A percentile compares a stretch with the other conserved stretches of the same genome.
Evolutionary conservation across 768 basidiomycete species (phyloP).

Genomic region (Mycena polygramma): DNA sequence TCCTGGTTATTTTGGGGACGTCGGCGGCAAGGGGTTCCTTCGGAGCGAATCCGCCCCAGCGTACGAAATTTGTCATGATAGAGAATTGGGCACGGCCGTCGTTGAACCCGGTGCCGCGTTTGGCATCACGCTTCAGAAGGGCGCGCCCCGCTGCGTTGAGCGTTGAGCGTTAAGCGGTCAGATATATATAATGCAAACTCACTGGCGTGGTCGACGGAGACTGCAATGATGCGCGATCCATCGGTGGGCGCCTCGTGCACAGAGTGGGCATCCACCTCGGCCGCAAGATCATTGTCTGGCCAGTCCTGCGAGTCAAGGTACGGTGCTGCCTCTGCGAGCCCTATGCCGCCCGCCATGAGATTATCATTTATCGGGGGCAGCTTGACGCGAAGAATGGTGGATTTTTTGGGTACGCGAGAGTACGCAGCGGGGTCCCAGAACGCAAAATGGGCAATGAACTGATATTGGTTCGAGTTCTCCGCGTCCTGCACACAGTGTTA

Average conservation of each 20-base stretch:
- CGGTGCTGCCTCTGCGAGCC: slow-evolving; percentile 17
- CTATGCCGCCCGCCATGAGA: slow-evolving; percentile 4
- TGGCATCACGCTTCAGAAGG: not conserved
- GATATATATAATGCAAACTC: not conserved
- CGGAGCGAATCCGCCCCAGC: slow-evolving; percentile 41
- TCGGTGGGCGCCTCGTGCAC: not conserved
- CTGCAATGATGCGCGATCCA: slow-evolving; percentile 16
- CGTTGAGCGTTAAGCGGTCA: no score
- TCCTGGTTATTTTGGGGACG: slow-evolving; percentile 1
- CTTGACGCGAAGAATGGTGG: not conserved
- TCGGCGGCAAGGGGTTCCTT: not conserved
- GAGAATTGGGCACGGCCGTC: not conserved
- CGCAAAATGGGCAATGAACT: slow-evolving; percentile 9
- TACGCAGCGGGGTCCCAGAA: slow-evolving; percentile 29
- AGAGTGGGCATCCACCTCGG: slow-evolving; percentile 1
- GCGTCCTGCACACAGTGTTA: slow-evolving; percentile 13
- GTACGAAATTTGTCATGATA: slow-evolving; percentile 26
- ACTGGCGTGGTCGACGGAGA: slow-evolving; percentile 15
- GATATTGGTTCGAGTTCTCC: slow-evolving; percentile 6
- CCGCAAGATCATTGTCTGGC: slow-evolving; percentile 23
- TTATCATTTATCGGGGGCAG: not conserved
- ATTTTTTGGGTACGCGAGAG: slow-evolving; percentile 10
- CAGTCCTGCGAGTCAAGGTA: slow-evolving; percentile 17
- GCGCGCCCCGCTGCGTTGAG: not conserved
- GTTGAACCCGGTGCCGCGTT: no score